Evolutionary conservation across 2,329 filamentous ascomycete genomes (phyloP).

Genomic region (Phialocephala subalpina): DNA sequence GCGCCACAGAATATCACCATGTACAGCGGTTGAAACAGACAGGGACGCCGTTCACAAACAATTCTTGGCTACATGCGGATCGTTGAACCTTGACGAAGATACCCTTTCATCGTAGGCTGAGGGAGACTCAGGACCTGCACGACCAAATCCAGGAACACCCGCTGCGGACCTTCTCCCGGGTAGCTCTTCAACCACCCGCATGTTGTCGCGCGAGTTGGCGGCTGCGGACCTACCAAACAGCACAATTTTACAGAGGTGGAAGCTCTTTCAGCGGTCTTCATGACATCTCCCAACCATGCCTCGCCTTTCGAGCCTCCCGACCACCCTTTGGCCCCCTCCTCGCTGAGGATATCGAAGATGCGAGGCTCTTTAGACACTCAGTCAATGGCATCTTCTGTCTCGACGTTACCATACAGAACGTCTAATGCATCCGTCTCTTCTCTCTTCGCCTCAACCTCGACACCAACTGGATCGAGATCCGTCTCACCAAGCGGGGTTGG

Average conservation of each 20-base stretch:
- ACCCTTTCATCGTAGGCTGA: background rate
- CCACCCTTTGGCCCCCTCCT: conserved; percentile 51
- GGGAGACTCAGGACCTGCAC: conserved; percentile 12
- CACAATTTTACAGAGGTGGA: conserved; percentile 16
- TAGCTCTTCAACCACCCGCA: conserved; percentile 41
- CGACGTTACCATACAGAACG: conserved; percentile 60
- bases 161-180: conserved; percentile 25
- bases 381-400: conserved; percentile 56
- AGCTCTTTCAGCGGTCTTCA: conserved; percentile 52
- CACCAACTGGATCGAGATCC: conserved; percentile 73
- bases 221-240: conserved; percentile 44
- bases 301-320: conserved; percentile 68
- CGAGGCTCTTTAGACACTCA: conserved; percentile 59
- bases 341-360: conserved; percentile 66
- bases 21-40: conserved; percentile 5
- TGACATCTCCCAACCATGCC: conserved; percentile 74
- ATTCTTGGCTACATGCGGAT: background rate
- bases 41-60: background rate
- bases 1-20: conserved; percentile 27
- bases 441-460: conserved; percentile 70
- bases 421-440: conserved; percentile 67
- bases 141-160: conserved; percentile 9
- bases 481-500: conserved; percentile 70
- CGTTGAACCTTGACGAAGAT: background rate
- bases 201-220: conserved; percentile 50